Evolutionary conservation across 176 grass and related monocot species (phyloP).

Genomic region (Triticum aestivum): IWGSC_CS_RefSeq_v2.1 NC_057796.1:388331033-388331532

Average conservation of each 20-base stretch:
- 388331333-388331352: slow-evolving; percentile 83
- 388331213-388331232: not conserved
- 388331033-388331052: not conserved
- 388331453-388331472: slow-evolving; percentile 55
- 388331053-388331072: not conserved
- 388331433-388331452: slow-evolving; percentile 45
- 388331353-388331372: slow-evolving; percentile 84
- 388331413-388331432: slow-evolving; percentile 33
- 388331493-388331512: slow-evolving; percentile 67
- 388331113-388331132: not conserved
- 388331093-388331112: not conserved
- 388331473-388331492: slow-evolving; percentile 58
- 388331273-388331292: slow-evolving; percentile 14
- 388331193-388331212: not conserved
- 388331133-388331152: slow-evolving; percentile 13
- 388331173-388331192: not conserved
- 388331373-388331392: slow-evolving; percentile 47
- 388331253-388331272: not conserved
- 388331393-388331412: slow-evolving; percentile 39
- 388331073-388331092: not conserved
- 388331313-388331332: slow-evolving; percentile 66
- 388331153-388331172: slow-evolving; percentile 14
- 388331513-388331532: slow-evolving; percentile 88
- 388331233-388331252: slow-evolving; percentile 13
- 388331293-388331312: slow-evolving; percentile 61